Conservation (phyloP, 2,329 filamentous ascomycete genomes). For the Acephala macrosclerotiorum region DNA sequence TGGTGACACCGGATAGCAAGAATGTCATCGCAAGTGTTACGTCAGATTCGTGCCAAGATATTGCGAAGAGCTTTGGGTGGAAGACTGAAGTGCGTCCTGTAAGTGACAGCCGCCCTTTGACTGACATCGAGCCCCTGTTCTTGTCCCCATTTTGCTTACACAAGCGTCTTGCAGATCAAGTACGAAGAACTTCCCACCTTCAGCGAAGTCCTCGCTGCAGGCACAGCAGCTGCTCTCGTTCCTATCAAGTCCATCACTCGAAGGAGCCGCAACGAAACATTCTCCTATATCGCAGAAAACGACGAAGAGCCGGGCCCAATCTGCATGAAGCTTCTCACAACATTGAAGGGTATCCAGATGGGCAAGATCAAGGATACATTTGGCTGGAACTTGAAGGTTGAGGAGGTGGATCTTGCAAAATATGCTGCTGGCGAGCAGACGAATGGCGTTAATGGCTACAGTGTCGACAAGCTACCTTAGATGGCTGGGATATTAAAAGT, state of each 20-base stretch:
- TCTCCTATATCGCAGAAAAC: conserved; percentile 61
- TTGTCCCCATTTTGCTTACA: neutral
- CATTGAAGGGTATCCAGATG: conserved; percentile 85
- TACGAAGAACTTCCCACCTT: conserved; percentile 66
- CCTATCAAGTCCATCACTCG: conserved; percentile 92
- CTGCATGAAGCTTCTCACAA: conserved; percentile 74
- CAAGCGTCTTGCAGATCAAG: conserved; percentile 59
- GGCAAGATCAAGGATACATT: conserved; percentile 76
- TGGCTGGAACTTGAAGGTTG: conserved; percentile 44
- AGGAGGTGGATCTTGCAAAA: conserved; percentile 39
- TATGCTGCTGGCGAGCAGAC: conserved; percentile 33
- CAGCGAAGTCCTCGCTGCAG: conserved; percentile 86
- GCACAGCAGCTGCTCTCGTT: conserved; percentile 89
- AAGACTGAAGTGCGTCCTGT: conserved; percentile 78
- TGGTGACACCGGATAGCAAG: conserved; percentile 87
- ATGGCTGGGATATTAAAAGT: neutral
- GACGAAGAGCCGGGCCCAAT: conserved; percentile 76
- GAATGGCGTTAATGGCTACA: conserved; percentile 35
- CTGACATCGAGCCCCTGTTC: neutral
- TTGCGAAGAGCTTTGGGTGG: conserved; percentile 83
- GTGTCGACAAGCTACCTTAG: conserved; percentile 27
- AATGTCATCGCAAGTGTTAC: conserved; percentile 90
- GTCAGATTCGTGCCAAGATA: conserved; percentile 77
- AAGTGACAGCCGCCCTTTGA: conserved; percentile 43
- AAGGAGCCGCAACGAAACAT: conserved; percentile 57